phyloP scores from a whole-genome alignment of 805 yeast species.

The Scheffersomyces stipitis region DNA sequence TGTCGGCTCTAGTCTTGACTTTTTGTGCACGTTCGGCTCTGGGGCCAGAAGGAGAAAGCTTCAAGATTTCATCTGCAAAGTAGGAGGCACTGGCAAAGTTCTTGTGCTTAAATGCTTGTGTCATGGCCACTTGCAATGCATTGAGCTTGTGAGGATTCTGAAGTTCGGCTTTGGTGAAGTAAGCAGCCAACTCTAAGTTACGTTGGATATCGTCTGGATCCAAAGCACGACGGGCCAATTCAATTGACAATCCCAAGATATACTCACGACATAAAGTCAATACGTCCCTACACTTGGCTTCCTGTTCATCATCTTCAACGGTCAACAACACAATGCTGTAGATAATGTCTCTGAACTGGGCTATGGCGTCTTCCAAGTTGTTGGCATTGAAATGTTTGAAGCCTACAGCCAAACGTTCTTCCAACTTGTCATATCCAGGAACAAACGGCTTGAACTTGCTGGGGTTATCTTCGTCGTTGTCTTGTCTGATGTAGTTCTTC shows the following conservation, averaged over 20 bases:
- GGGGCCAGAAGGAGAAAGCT: constrained; percentile 67
- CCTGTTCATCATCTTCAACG: constrained; percentile 74
- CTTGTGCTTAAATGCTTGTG: constrained; percentile 83
- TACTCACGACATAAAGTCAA: constrained; percentile 81
- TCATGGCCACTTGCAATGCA: constrained; percentile 94
- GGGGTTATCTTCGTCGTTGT: constrained; percentile 55
- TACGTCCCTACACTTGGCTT: constrained; percentile 68
- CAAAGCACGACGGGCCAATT: constrained; percentile 80
- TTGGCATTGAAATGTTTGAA: constrained; percentile 82
- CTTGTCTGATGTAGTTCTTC: constrained; percentile 65
- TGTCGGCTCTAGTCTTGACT: constrained; percentile 76
- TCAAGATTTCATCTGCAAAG: constrained; percentile 83
- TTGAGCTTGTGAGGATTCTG: constrained; percentile 81
- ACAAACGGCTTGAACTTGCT: constrained; percentile 56
- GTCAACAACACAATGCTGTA: constrained; percentile 71
- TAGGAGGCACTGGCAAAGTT: constrained; percentile 86
- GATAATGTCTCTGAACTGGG: constrained; percentile 72
- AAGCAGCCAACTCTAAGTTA: constrained; percentile 91
- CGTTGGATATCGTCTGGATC: constrained; percentile 73
- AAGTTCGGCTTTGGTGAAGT: constrained; percentile 83
- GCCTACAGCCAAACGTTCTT: constrained; percentile 64
- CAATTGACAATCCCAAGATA: constrained; percentile 89
- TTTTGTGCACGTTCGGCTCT: constrained; percentile 88
- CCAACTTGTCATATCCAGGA: constrained; percentile 71
- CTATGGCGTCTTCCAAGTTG: constrained; percentile 79